Percentiles rank a stretch among this genome's conserved stretches.
phyloP scores from a whole-genome alignment of 2,329 filamentous ascomycete species.

The Exophiala bonariae region DNA sequence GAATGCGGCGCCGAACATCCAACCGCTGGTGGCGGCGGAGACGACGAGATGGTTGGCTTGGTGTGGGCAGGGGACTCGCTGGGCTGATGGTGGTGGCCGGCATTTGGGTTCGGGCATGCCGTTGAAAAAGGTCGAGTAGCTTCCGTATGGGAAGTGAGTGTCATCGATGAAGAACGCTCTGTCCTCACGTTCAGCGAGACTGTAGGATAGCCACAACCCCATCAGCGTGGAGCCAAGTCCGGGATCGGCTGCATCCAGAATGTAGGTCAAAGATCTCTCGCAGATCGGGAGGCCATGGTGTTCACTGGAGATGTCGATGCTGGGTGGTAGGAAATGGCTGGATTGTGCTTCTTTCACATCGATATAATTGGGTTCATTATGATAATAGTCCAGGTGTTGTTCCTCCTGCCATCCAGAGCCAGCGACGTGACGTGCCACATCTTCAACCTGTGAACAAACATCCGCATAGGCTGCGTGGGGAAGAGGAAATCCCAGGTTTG shows the following conservation, averaged over 20 bases:
- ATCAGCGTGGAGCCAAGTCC: slow-evolving; percentile 76
- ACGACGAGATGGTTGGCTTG: slow-evolving; percentile 73
- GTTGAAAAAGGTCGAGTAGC: slow-evolving; percentile 71
- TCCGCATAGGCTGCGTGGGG: slow-evolving; percentile 65
- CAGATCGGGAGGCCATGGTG: slow-evolving; percentile 54
- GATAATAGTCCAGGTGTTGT: slow-evolving; percentile 56
- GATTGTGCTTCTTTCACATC: slow-evolving; percentile 72
- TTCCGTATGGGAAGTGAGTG: slow-evolving; percentile 77
- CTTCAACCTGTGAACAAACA: slow-evolving; percentile 67
- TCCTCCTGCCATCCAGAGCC: slow-evolving; percentile 54
- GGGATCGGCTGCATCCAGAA: slow-evolving; percentile 72
- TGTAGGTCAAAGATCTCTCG: slow-evolving; percentile 71
- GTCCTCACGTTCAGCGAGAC: slow-evolving; percentile 71
- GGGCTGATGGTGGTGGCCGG: slow-evolving; percentile 68
- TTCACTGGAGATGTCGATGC: slow-evolving; percentile 16
- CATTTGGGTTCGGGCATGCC: slow-evolving; percentile 62
- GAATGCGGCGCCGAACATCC: slow-evolving; percentile 64
- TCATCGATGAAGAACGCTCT: slow-evolving; percentile 84
- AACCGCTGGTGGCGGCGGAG: slow-evolving; percentile 65
- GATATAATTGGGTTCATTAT: slow-evolving; percentile 67
- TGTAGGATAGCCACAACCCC: slow-evolving; percentile 81
- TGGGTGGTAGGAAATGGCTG: slow-evolving; percentile 59
- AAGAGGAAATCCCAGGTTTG: slow-evolving; percentile 66
- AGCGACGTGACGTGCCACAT: slow-evolving; percentile 61
- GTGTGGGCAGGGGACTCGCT: slow-evolving; percentile 78